Evolutionary conservation across 345 rosid species (phyloP), one percentile per base, ranked within the genome.

Genomic region (Nephelium lappaceum): DNA sequence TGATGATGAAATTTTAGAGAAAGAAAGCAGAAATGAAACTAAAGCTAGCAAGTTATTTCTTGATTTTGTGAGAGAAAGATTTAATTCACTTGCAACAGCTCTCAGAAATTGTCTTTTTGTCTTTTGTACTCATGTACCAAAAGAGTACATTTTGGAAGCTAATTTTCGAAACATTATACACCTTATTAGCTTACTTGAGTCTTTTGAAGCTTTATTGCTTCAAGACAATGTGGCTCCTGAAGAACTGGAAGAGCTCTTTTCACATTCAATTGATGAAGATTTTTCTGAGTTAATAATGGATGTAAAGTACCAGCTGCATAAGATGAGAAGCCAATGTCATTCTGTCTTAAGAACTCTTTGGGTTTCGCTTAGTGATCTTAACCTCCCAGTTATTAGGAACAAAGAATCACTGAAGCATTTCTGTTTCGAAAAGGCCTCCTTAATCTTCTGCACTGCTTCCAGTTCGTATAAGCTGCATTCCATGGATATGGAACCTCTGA

Each of bases 371-470:
- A 0, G 49, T 6, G 6, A 16, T 15, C 85, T 88, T 39, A 11
- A 81, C 10, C 80, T 83, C 67, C 89, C 87, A 49, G 62, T 24
- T 67, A 25, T 18, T 14, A 49, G 8, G 67, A 53, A 67, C 74
- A n/a, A 19, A 24, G 27, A 0, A 6, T 51, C 73, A 3, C 68
- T n/a, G 7, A 16, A 11, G 1, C 5, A 74, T 23, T 85, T 88
- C 77, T 90, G 91, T 71, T 83, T 84, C 36, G 67, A 78, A 57
- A 77, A 0, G 11, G 86, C 90, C 2, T 58, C 83, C 0, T 24
- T 88, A 39, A 47, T 88, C 47, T 84, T 88, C 12, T 88, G 87
- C 78, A 90, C 92, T 9, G 84, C 85, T 23, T 82, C 85, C 14
- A 72, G 79, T 49, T 86, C 91, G 14, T 69, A 24, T 57, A 85